Evolutionary conservation across 257 asterid species (phyloP), one percentile per base, ranked within the genome.

Genomic region (Cruciata laevipes): DNA sequence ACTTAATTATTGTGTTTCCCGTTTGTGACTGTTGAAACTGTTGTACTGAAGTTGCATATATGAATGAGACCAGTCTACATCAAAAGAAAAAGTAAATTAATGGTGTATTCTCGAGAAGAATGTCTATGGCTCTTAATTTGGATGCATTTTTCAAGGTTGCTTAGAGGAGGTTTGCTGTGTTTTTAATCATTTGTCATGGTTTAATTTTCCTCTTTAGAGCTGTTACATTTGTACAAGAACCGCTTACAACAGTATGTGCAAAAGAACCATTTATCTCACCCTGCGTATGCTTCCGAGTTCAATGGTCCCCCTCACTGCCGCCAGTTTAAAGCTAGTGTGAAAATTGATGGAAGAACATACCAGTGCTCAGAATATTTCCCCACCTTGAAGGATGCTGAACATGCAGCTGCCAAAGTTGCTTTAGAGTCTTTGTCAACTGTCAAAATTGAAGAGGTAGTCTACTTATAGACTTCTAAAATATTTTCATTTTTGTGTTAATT

Each of bases 351-450:
- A 56, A 82, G 71, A 75, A 70, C 77, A 10, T 84, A 74, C 64
- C 87, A 70, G 69, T 72, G 88, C 4, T 11, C 16, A 18, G 90
- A 82, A 73, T 85, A 69, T 71, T 88, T 78, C 55, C 14, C 83
- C 18, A 86, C 95, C 23, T 14, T 91, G 53, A 91, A 86, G 80
- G 95, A 88, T 61, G 91, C 95, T 67, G 95, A 88, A 72, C 94
- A 85, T 71, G 88, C 96, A 38, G 95, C 87, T 56, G 97, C 97
- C 6, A 92, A 82, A 79, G 82, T 79, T 69, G 97, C 97, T 67
- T 85, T 93, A 68, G 87, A 85, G 44, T 63, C 75, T n/a, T 71
- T 91, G 63, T 75, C 83, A 1, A 72, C 69, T 56, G 76, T 74
- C 61, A 80, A 63, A 27, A 71, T 67, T 79, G 89, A 80, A 67